Evolutionary conservation across 306 rosid genomes (phyloP), one percentile per base, ranked within the genome.

Genomic region (Fragaria ananassa): DNA sequence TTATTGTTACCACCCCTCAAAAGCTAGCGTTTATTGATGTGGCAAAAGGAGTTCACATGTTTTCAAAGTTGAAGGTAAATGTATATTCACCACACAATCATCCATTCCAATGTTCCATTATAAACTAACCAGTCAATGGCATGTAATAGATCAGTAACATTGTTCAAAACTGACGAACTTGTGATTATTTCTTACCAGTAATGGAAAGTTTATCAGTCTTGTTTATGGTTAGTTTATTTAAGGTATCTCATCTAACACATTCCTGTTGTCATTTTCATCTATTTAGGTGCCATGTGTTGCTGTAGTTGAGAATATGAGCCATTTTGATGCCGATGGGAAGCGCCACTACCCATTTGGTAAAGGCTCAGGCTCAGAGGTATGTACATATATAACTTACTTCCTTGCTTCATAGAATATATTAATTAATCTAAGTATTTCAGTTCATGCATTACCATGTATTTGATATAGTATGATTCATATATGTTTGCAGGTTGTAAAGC

Each of bases 21-120:
- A 95, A 95, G 89, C 88, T 95, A 74, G 93, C 97, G 0, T 95
- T 95, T 84, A 95, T 95, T 65, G 99, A 95, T 70, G 99, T 95
- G 46, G 99, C 99, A 2, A 95, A 95, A 88, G 99, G 99, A 83
- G 99, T 90, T 79, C 97, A 96, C 74, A 95, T 95, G 99, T 95
- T 95, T 91, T 95, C 99, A 63, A 95, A 92, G 85, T 93, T 95
- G 61, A 95, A 95, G 97, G 99, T 92, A 1, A 1, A 76, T 76
- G 81, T 47, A 73, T 78, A 70, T 85, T 46, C 47, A 21, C 15
- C 54, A 51, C 77, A 53, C 73, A 72, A 80, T 14, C 41, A 69
- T 60, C 74, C 35, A 35, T 41, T 41, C 44, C 41, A 37, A 6
- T 41, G 9, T 54, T n/a, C 42, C 42, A 49, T 65, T 57, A 50